Evolutionary conservation across 2,329 filamentous ascomycete species (phyloP).

Genomic region (Paraconiothyrium sp.): DNA sequence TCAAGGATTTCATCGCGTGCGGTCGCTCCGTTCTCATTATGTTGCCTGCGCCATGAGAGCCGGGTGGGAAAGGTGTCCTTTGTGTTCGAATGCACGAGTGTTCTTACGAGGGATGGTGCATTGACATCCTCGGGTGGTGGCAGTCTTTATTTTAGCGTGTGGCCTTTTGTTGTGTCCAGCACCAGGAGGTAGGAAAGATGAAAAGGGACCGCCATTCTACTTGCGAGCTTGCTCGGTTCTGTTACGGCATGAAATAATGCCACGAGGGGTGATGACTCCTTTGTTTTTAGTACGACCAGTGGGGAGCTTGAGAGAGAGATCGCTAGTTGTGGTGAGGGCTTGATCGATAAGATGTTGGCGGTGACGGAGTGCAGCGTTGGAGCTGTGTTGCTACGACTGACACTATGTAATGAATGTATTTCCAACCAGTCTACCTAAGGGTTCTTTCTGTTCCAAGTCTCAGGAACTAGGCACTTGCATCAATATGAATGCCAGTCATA

Average conservation of each 20-base stretch:
- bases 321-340: neutral
- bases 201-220: neutral
- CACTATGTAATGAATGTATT: conserved; percentile 24
- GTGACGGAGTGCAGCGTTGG: neutral
- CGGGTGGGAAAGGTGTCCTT: neutral
- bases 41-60: neutral
- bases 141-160: conserved; percentile 1
- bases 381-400: conserved; percentile 16
- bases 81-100: no score
- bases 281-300: neutral
- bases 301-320: neutral
- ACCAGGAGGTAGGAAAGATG: neutral
- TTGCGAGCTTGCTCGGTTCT: conserved; percentile 1
- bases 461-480: neutral
- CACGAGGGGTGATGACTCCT: neutral
- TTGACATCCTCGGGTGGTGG: conserved; percentile 3
- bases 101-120: neutral
- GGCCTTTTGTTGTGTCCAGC: neutral
- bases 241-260: conserved; percentile 1
- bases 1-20: conserved; percentile 6
- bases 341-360: neutral
- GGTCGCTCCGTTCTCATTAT: conserved; percentile 6
- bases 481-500: no score
- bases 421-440: conserved; percentile 3
- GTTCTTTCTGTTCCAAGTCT: neutral